Conservation (phyloP, 495 filamentous ascomycete species). For the Lasiosphaeris hirsuta region DNA sequence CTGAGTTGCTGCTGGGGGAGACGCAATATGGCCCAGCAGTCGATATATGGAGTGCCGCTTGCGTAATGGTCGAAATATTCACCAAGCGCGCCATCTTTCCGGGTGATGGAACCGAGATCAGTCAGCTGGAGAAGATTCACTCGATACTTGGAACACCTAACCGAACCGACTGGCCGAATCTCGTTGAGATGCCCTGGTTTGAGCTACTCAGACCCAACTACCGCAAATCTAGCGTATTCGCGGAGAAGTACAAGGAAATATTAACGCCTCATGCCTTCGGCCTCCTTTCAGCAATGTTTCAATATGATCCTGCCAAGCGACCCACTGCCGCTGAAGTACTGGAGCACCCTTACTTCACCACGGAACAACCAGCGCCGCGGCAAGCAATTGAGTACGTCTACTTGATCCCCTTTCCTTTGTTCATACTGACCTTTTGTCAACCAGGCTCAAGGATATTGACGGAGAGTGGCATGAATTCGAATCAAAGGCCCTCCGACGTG, state of each 20-base stretch:
- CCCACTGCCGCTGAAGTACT: conserved; percentile 84
- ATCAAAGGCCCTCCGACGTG: conserved; percentile 89
- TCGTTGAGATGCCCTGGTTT: conserved; percentile 94
- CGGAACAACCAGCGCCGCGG: conserved; percentile 73
- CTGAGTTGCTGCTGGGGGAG: conserved; percentile 89
- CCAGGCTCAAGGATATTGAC: conserved; percentile 73
- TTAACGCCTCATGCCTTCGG: conserved; percentile 78
- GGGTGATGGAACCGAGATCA: conserved; percentile 90
- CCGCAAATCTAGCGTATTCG: conserved; percentile 73
- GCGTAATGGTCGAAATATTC: conserved; percentile 96
- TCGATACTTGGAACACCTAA: conserved; percentile 88
- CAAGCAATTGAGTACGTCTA: conserved; percentile 77
- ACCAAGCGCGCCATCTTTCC: conserved; percentile 93
- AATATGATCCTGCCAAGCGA: conserved; percentile 80
- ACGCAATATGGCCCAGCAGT: conserved; percentile 93
- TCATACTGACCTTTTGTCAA: conserved; percentile 18
- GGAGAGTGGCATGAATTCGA: conserved; percentile 99
- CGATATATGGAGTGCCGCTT: conserved; percentile 97
- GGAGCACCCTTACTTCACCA: conserved; percentile 82
- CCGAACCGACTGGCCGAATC: conserved; percentile 75
- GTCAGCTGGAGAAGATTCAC: conserved; percentile 94
- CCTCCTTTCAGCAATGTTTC: conserved; percentile 75
- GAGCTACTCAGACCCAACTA: conserved; percentile 78
- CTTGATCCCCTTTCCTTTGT: not conserved
- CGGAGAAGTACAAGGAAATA: conserved; percentile 70